phyloP scores from a whole-genome alignment of 768 basidiomycete genomes.

The Zangia roseola region DNA sequence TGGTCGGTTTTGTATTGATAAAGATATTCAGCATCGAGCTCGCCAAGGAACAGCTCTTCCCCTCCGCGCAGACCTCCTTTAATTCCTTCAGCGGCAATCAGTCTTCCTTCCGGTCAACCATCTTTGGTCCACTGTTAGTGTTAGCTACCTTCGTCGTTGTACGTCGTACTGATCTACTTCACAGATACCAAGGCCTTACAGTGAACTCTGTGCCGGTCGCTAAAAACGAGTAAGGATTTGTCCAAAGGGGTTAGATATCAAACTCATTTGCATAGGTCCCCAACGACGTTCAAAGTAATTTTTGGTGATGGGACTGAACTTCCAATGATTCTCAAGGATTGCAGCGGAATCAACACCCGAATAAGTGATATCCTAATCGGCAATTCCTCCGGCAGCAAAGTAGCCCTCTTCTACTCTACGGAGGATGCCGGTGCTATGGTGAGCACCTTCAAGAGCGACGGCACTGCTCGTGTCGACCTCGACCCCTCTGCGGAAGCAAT shows the following conservation, averaged over 20 bases:
- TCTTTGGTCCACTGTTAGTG: conserved; percentile 65
- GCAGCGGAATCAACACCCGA: conserved; percentile 30
- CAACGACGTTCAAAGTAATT: conserved; percentile 43
- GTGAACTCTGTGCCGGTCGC: neutral
- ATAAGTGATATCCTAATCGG: conserved; percentile 40
- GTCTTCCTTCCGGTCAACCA: conserved; percentile 53
- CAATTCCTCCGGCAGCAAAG: conserved; percentile 39
- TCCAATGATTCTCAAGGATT: conserved; percentile 47
- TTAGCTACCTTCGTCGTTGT: neutral
- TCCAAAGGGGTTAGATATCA: neutral
- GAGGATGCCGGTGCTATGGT: conserved; percentile 49
- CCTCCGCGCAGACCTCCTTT: conserved; percentile 29
- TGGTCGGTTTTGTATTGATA: conserved; percentile 1
- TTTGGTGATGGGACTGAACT: conserved; percentile 51
- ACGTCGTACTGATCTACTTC: conserved; percentile 2
- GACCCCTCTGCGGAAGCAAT: conserved; percentile 39
- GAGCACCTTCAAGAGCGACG: conserved; percentile 50
- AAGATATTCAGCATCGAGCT: conserved; percentile 35
- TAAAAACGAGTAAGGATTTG: conserved; percentile 22
- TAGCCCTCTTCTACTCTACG: conserved; percentile 61
- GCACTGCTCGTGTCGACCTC: conserved; percentile 47
- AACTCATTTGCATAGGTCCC: conserved; percentile 19
- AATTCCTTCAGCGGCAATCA: conserved; percentile 19
- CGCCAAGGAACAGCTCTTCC: conserved; percentile 49
- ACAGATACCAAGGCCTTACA: conserved; percentile 27